Base-by-base conservation (phyloP, 495 filamentous ascomycete genomes). In the Hypoxylon fragiforme region DNA sequence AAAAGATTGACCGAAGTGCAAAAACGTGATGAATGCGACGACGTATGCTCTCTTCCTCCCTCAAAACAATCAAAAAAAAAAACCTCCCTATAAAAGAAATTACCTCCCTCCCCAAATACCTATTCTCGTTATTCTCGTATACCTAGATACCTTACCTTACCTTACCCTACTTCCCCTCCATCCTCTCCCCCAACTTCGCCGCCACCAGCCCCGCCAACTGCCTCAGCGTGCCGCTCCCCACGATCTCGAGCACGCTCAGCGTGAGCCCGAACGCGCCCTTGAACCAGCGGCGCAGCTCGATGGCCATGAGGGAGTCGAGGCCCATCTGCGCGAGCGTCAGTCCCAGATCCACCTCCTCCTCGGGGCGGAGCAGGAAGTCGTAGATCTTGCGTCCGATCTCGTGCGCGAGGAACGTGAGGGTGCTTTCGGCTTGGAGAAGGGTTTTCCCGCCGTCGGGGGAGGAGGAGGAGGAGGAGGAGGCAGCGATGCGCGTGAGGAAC, bases 161-260 rank as follows among this genome's bases (percentile, higher is more conserved):
- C n/a, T n/a, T n/a, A n/a, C n/a, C n/a, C n/a, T n/a, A n/a, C n/a
- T n/a, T n/a, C n/a, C 36, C 26, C 51, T 61, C 57, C 2, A 61
- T 22, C 36, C 39, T 55, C 37, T 56, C 51, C 5, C 54, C 13
- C n/a, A 63, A 26, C 30, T 55, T 60, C 1, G 40, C 38, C 8
- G 53, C 65, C 1, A 62, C 61, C 2, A 66, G 19, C 37, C 60
- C 50, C 3, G 70, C 72, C 5, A 76, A 45, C 46, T 54, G 54
- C 1, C 35, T 28, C 12, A 74, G 28, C 1, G 53, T 65, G 0
- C 70, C 72, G 21, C 54, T 54, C 1, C 62, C 57, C 43, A 75
- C 53, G 12, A 77, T 70, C 49, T 77, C 74, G 39, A 77, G 44
- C 12, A 71, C 62, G 24, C 66, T 72, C 6, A 71, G 20, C n/a